A percentile compares a stretch with the other conserved stretches of the same genome.
phyloP scores from a whole-genome alignment of 2,329 filamentous ascomycete species.

The Trichoderma lentiforme region DNA sequence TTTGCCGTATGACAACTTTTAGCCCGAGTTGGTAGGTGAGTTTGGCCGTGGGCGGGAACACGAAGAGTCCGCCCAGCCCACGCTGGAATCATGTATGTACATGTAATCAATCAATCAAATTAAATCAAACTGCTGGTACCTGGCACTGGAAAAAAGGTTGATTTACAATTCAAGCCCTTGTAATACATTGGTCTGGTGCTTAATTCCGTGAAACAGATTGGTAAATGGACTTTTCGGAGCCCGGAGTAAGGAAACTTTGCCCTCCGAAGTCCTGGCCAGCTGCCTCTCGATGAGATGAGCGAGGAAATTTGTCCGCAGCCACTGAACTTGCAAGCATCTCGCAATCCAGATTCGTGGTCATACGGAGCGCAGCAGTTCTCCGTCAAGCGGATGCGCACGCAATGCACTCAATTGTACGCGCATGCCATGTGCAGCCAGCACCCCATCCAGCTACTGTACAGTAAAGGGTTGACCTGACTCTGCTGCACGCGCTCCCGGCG shows the following conservation, averaged over 20 bases:
- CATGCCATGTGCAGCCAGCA: not conserved
- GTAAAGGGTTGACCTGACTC: not conserved
- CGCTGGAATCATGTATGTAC: not conserved
- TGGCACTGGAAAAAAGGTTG: not conserved
- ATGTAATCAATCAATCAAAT: not conserved
- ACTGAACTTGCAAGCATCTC: not conserved
- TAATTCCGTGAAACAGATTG: not conserved
- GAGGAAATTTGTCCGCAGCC: not conserved
- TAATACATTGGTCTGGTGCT: not conserved
- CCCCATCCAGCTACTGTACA: too few relatives aligned
- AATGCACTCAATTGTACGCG: not conserved
- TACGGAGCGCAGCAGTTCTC: not conserved
- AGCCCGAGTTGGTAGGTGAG: constrained; percentile 9
- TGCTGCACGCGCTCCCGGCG: not conserved
- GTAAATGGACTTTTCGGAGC: not conserved
- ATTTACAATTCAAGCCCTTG: not conserved
- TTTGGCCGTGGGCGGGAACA: not conserved
- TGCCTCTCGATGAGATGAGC: not conserved
- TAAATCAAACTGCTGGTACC: not conserved
- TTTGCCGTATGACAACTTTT: not conserved
- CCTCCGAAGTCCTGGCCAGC: not conserved
- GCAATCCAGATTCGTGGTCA: not conserved
- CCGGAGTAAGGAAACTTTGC: not conserved
- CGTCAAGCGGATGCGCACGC: not conserved
- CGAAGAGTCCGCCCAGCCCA: not conserved